Percentiles rank a stretch among this genome's conserved stretches.
These are phyloP conservation scores for Vitis hybrid DNA, from an alignment of 177 flowering plant species.

Conservation along the genomic window DNA sequence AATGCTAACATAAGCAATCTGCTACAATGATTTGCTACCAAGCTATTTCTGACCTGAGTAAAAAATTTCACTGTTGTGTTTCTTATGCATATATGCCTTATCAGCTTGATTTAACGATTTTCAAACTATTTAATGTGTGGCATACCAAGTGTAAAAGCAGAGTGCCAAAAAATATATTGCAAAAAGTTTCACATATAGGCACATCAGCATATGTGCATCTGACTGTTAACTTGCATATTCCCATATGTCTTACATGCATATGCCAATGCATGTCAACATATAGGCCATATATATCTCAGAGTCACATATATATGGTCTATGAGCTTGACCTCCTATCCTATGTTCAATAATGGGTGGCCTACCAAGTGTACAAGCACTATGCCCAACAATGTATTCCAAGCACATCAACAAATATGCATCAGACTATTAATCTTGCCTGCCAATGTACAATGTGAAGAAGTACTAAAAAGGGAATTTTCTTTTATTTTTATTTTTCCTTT, in stretches of 20 bases:
- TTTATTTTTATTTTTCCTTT: not conserved
- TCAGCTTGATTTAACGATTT: not conserved
- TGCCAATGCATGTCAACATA: not conserved
- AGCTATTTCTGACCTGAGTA: too few species aligned
- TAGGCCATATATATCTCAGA: too few species aligned
- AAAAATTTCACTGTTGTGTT: too few species aligned
- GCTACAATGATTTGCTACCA: too few species aligned
- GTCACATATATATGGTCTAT: not conserved
- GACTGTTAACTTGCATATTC: not conserved
- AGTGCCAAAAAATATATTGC: not conserved
- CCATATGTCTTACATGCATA: not conserved
- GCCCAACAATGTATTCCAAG: not conserved
- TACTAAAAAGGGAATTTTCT: not conserved
- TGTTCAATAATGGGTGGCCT: not conserved
- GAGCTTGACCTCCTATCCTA: not conserved
- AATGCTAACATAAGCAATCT: too few species aligned
- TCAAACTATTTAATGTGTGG: not conserved
- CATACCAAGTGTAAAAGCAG: not conserved
- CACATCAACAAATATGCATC: not conserved
- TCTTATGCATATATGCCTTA: not conserved
- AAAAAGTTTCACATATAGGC: not conserved
- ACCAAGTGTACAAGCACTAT: not conserved
- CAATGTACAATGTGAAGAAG: not conserved
- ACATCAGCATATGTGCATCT: not conserved
- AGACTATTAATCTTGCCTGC: not conserved